Base-by-base conservation (phyloP, 169 alveolate genomes). In the Plasmodium billcollinsi region DNA sequence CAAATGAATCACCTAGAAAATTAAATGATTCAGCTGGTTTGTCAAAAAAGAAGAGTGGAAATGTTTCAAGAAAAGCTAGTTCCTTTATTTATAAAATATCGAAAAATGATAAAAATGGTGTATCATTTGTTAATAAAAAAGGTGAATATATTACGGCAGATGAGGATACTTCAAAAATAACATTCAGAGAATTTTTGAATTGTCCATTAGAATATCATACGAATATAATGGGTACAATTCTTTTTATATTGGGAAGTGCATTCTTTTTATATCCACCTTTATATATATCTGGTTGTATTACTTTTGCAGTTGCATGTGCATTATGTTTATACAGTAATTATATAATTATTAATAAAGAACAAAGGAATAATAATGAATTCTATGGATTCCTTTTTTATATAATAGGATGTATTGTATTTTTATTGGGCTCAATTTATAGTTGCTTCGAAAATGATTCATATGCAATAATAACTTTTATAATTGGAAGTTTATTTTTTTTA, bases 291-390 rank as follows among this genome's bases (percentile, higher is more conserved):
- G 90, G 90, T 5, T 80, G 90, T 67, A 52, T 80, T 43, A 66
- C 67, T 80, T 80, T 80, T 80, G 75, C 76, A 43, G 21, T 80
- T 8, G 90, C 85, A 54, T 67, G 85, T 67, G 73, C 58, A 26
- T 14, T 58, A 65, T 80, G 90, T 69, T 9, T 54, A 0, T 80
- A 80, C 56, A 69, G 90, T 47, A 80, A 80, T 49, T 1, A 69
- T 67, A 20, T 69, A 1, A 74, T 66, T 24, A 7, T 29, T n/a
- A 67, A 56, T 29, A 61, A 12, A 33, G 54, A 50, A 8, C 0
- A 12, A 18, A 61, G 45, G 43, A 67, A 58, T 26, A 69, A 80
- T 21, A 80, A 29, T 7, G 90, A 80, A 67, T 69, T 2, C 50
- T 58, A 12, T 39, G 90, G 90, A 26, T 69, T 43, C 59, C 0